Base-by-base conservation (phyloP, 805 yeast genomes). In the Monosporozyma unispora region DNA sequence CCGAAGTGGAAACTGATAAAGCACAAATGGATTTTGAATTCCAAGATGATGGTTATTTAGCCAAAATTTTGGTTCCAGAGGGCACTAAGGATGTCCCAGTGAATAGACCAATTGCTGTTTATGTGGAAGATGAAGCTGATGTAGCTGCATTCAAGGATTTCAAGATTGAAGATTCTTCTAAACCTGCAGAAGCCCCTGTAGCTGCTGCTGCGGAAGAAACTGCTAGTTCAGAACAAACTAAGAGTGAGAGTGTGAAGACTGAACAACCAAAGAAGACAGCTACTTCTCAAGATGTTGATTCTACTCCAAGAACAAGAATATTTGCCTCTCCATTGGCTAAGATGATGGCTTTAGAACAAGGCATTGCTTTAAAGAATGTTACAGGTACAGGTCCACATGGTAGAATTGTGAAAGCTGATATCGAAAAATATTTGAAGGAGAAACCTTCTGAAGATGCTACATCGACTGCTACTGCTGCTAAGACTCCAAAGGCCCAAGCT, bases 11-110 rank as follows among this genome's bases (percentile, higher is more conserved):
- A 74, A 91, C 99, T 58, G 99, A 90, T 70, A 90, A 90, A 76
- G 97, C 98, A 48, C 82, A 89, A 53, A 91, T 90, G 96, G 98
- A 90, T 73, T 91, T 88, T 60, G 98, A 90, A 73, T 91, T 90
- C 77, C 97, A 90, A 75, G 98, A 90, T 64, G 99, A 91, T 55
- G 96, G 96, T 48, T 89, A 64, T 73, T 72, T 89, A 62, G 96
- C 96, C 55, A 87, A 89, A 75, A 84, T 87, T 60, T 71, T 89
- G 56, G 78, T 88, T 53, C 87, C 79, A 29, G 88, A 80, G 51
- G 96, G 97, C 49, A 71, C 96, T 48, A 83, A 87, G 70, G 96
- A 91, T 64, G 74, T 91, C 48, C 93, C 95, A 37, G 96, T 93
- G 45, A 95, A 95, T 63, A 82, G 84, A 72, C 98, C 99, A 63